Percentiles rank a stretch among this genome's conserved stretches.
These are phyloP conservation scores for Colletotrichum shisoi DNA, from an alignment of 2,329 filamentous ascomycete species.

Conservation along the genomic window DNA sequence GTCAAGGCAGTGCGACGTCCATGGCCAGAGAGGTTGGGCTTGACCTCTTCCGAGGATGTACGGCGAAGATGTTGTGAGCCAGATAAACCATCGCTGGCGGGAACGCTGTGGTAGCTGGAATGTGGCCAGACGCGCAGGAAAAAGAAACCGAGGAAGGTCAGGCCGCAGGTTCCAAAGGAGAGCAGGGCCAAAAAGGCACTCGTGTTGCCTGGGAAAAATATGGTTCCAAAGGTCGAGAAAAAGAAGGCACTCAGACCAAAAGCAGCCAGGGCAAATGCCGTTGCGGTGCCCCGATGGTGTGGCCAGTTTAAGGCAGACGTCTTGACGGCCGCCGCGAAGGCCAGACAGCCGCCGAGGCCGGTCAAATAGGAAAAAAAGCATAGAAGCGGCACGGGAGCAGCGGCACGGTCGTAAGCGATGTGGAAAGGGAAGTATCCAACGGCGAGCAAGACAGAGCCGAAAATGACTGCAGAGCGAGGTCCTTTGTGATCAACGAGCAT, in stretches of 20 bases:
- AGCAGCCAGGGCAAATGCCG: slow-evolving; percentile 88
- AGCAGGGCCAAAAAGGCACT: slow-evolving; percentile 82
- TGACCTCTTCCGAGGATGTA: slow-evolving; percentile 55
- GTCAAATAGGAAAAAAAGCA: slow-evolving; percentile 87
- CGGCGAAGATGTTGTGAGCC: slow-evolving; percentile 51
- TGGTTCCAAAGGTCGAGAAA: slow-evolving; percentile 80
- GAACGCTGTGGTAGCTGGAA: slow-evolving; percentile 65
- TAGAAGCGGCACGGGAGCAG: slow-evolving; percentile 66
- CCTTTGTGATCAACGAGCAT: slow-evolving; percentile 85
- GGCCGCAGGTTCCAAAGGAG: slow-evolving; percentile 76
- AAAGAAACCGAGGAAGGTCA: slow-evolving; percentile 81
- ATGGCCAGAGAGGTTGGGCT: slow-evolving; percentile 52
- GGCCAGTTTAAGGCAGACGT: slow-evolving; percentile 90
- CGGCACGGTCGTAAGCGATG: slow-evolving; percentile 75
- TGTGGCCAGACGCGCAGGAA: slow-evolving; percentile 80
- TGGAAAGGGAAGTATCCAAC: slow-evolving; percentile 88
- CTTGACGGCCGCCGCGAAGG: slow-evolving; percentile 90
- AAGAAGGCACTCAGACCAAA: slow-evolving; percentile 97
- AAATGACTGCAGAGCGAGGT: slow-evolving; percentile 77
- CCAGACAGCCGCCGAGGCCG: slow-evolving; percentile 86
- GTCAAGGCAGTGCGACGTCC: slow-evolving; percentile 49
- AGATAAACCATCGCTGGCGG: slow-evolving; percentile 45
- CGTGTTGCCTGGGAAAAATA: slow-evolving; percentile 84
- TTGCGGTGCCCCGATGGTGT: slow-evolving; percentile 87
- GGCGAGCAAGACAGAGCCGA: slow-evolving; percentile 76